Percentiles rank a stretch among this genome's conserved stretches.
Conservation (phyloP, 1,284 basidiomycete genomes). For the Leccinum fallax region DNA sequence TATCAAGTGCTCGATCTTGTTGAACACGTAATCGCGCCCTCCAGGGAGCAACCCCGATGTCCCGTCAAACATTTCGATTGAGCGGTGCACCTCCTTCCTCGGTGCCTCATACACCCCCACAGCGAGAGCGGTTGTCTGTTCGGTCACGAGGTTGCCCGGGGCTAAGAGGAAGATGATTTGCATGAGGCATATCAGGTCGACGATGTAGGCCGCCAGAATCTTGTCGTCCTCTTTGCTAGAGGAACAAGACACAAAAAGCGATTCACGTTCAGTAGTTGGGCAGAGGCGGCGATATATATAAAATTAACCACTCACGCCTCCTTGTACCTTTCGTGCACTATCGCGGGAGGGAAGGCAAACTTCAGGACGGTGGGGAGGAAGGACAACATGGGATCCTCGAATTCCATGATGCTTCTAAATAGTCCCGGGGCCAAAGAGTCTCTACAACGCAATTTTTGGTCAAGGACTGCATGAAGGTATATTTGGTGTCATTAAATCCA, state of each 20-base stretch:
- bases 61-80: too few relatives aligned
- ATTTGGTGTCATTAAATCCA: neutral
- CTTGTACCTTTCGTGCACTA: neutral
- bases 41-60: too few relatives aligned
- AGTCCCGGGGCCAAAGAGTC: neutral
- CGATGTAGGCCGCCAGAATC: too few relatives aligned
- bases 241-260: too few relatives aligned
- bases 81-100: too few relatives aligned
- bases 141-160: too few relatives aligned
- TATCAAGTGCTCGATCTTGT: slow-evolving; percentile 14
- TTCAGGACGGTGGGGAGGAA: neutral
- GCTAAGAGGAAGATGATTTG: too few relatives aligned
- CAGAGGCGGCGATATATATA: neutral
- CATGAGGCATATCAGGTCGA: too few relatives aligned
- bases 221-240: too few relatives aligned
- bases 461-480: neutral
- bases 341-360: slow-evolving; percentile 13
- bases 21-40: slow-evolving; percentile 4
- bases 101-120: too few relatives aligned
- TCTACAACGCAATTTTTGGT: slow-evolving; percentile 1
- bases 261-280: neutral
- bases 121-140: too few relatives aligned
- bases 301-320: slow-evolving; percentile 10
- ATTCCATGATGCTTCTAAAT: neutral
- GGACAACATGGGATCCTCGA: neutral